Evolutionary conservation across 129 eudicot species (phyloP).

Genomic region (Tanacetum coccineum): DNA sequence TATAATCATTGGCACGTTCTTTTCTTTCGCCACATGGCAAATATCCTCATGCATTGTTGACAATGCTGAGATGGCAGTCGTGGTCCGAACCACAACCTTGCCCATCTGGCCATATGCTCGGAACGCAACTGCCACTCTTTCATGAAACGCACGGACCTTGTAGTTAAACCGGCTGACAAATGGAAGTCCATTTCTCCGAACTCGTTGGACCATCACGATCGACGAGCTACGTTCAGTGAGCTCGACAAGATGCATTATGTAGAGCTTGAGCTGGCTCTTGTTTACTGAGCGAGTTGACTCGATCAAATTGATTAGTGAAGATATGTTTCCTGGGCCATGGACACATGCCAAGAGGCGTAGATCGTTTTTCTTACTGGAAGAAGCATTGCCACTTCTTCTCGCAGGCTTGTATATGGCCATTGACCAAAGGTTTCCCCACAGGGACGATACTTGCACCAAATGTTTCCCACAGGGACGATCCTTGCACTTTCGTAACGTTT

Average conservation of each 20-base stretch:
- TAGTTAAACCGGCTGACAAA: constrained; percentile 44
- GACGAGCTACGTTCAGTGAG: constrained; percentile 86
- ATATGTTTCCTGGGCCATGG: constrained; percentile 69
- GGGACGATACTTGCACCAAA: too few species aligned
- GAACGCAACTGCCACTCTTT: constrained; percentile 59
- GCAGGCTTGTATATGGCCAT: constrained; percentile 67
- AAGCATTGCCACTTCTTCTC: constrained; percentile 17
- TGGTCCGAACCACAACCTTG: constrained; percentile 58
- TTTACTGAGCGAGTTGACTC: constrained; percentile 58
- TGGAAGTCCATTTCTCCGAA: constrained; percentile 65
- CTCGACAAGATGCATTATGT: constrained; percentile 77
- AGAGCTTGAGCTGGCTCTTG: constrained; percentile 58
- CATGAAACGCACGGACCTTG: constrained; percentile 39
- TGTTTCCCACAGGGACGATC: too few species aligned
- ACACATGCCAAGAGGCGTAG: constrained; percentile 70
- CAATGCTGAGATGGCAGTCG: constrained; percentile 63
- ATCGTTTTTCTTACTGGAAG: constrained; percentile 36
- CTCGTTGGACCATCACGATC: constrained; percentile 65
- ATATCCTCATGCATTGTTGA: constrained; percentile 85
- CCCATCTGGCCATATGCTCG: constrained; percentile 62
- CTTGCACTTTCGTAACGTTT: too few species aligned
- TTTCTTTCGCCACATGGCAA: constrained; percentile 68
- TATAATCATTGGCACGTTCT: constrained; percentile 56
- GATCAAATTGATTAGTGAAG: constrained; percentile 56
- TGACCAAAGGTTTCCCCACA: too few species aligned